Evolutionary conservation across 768 basidiomycete genomes (phyloP).

Genomic region (Macrolepiota fuliginosa): DNA sequence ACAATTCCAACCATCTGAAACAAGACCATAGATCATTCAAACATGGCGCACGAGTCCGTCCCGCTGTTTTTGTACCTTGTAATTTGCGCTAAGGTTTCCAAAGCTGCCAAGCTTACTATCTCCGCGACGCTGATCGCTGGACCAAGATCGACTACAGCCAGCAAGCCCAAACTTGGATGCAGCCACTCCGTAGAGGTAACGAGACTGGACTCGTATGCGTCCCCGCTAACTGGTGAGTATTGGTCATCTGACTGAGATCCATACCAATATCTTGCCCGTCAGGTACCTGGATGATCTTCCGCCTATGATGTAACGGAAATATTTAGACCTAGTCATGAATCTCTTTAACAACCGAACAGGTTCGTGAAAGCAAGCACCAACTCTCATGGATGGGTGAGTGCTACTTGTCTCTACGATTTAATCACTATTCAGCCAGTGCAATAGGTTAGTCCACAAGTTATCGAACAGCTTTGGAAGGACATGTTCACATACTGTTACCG

Average conservation of each 20-base stretch:
- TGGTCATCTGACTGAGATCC: background rate
- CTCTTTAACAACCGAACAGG: slow-evolving; percentile 30
- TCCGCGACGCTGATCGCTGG: slow-evolving; percentile 69
- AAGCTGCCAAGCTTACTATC: slow-evolving; percentile 63
- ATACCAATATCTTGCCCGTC: background rate
- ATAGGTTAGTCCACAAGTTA: slow-evolving; percentile 61
- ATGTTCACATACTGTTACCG: slow-evolving; percentile 68
- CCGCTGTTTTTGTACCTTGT: background rate
- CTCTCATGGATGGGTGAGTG: slow-evolving; percentile 66
- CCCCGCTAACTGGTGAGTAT: slow-evolving; percentile 63
- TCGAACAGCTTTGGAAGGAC: slow-evolving; percentile 77
- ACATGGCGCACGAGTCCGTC: slow-evolving; percentile 56
- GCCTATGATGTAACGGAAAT: slow-evolving; percentile 56
- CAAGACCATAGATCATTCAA: slow-evolving; percentile 48
- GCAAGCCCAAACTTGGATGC: slow-evolving; percentile 69
- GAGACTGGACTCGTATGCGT: slow-evolving; percentile 59
- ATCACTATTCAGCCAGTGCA: background rate
- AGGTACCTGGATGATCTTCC: slow-evolving; percentile 75
- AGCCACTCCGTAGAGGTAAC: slow-evolving; percentile 62
- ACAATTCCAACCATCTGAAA: background rate
- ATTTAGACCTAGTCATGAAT: background rate
- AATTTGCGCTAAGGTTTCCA: background rate
- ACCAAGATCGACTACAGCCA: slow-evolving; percentile 66
- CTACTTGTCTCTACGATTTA: background rate
- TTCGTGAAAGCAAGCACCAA: slow-evolving; percentile 68